Percentiles rank a stretch among this genome's conserved stretches.
phyloP scores from a whole-genome alignment of 106 monocot genomes.

The Acorus gramineus region DNA sequence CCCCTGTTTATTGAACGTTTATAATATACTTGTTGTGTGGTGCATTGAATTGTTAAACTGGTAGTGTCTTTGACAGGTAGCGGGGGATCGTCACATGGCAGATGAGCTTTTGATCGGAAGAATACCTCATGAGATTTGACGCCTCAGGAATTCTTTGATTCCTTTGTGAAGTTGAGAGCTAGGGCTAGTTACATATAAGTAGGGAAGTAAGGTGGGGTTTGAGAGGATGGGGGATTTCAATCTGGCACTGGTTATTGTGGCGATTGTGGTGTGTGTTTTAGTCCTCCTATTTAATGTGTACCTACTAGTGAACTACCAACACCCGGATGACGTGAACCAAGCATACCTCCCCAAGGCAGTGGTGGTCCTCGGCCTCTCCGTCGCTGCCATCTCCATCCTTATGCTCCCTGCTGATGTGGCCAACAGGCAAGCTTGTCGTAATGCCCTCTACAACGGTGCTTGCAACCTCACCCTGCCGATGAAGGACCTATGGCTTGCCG shows the following conservation, averaged over 20 bases:
- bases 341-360: slow-evolving; percentile 93
- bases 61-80: too few relatives aligned
- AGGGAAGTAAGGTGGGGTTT: too few relatives aligned
- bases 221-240: slow-evolving; percentile 87
- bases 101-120: too few relatives aligned
- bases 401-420: slow-evolving; percentile 98
- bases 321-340: slow-evolving; percentile 90
- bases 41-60: too few relatives aligned
- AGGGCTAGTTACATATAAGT: too few relatives aligned
- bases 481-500: slow-evolving; percentile 86
- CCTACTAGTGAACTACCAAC: slow-evolving; percentile 88
- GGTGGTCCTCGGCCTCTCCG: slow-evolving; percentile 75
- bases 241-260: slow-evolving; percentile 81
- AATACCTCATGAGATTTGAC: too few relatives aligned
- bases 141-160: too few relatives aligned
- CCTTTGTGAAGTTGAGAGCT: too few relatives aligned
- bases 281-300: slow-evolving; percentile 78
- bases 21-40: too few relatives aligned
- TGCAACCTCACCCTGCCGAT: slow-evolving; percentile 81
- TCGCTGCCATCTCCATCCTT: slow-evolving; percentile 88
- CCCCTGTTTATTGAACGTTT: too few relatives aligned
- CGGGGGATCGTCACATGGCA: too few relatives aligned
- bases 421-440: slow-evolving; percentile 69
- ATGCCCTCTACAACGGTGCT: slow-evolving; percentile 81
- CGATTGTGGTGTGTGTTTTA: slow-evolving; percentile 59